These are phyloP conservation scores for Symbiodinium natans DNA, from an alignment of 73 alveolate species.

Conservation along the genomic window DNA sequence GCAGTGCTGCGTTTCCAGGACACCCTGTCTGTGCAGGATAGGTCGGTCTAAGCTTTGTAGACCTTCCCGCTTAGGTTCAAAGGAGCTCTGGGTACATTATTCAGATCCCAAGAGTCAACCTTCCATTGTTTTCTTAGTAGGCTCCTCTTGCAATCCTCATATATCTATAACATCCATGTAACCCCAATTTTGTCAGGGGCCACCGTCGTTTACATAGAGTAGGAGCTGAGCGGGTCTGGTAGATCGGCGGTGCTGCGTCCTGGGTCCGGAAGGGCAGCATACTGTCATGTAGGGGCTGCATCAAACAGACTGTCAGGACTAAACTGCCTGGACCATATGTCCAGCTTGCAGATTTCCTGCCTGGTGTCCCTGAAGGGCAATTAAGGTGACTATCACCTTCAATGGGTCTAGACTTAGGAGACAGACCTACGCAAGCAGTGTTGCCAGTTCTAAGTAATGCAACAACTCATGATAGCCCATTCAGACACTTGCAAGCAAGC, in stretches of 20 bases:
- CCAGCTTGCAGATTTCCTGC: no score
- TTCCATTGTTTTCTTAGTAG: not conserved
- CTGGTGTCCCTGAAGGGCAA: no score
- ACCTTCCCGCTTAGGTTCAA: not conserved
- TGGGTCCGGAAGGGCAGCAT: not conserved
- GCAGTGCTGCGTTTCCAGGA: not conserved
- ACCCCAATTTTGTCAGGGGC: not conserved
- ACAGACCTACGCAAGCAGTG: not conserved
- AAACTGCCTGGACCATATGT: no score
- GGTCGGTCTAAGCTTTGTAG: not conserved
- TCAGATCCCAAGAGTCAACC: not conserved
- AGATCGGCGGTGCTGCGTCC: not conserved
- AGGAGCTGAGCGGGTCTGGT: not conserved
- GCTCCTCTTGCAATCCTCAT: not conserved
- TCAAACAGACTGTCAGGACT: no score
- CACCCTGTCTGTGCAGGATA: constrained; percentile 4
- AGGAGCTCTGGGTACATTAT: not conserved
- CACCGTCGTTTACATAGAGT: not conserved
- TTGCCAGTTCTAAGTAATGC: no score
- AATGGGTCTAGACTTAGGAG: no score
- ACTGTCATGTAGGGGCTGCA: no score
- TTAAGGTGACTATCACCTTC: no score
- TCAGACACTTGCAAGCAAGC: not conserved
- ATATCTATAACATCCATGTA: not conserved
- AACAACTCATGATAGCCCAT: not conserved